These are phyloP conservation scores for Suhomyces yuchorum DNA, from an alignment of 1,139 yeast species.

Conservation along the genomic window DNA sequence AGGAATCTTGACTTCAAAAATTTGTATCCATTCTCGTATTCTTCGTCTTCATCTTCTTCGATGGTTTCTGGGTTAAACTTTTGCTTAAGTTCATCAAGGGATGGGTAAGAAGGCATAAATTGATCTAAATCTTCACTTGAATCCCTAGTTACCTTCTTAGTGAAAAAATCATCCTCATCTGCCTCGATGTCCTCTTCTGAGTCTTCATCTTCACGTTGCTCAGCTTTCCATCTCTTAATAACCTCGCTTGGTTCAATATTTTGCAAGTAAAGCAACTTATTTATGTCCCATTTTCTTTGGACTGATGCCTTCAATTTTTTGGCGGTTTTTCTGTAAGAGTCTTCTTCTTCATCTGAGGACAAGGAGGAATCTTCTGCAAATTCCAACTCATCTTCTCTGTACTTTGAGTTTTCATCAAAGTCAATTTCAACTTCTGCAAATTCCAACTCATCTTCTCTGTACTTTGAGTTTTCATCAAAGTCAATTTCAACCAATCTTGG, in stretches of 20 bases:
- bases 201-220: slow-evolving; percentile 50
- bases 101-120: slow-evolving; percentile 41
- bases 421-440: slow-evolving; percentile 59
- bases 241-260: slow-evolving; percentile 77
- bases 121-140: slow-evolving; percentile 36
- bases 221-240: slow-evolving; percentile 68
- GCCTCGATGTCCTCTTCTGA: slow-evolving; percentile 55
- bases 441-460: slow-evolving; percentile 52
- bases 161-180: slow-evolving; percentile 61
- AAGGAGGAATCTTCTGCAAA: slow-evolving; percentile 49
- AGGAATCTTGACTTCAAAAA: slow-evolving; percentile 61
- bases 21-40: slow-evolving; percentile 49
- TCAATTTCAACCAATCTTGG: slow-evolving; percentile 53
- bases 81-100: slow-evolving; percentile 50
- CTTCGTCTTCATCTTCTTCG: slow-evolving; percentile 42
- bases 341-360: slow-evolving; percentile 44
- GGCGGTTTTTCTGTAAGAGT: slow-evolving; percentile 47
- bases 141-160: slow-evolving; percentile 44
- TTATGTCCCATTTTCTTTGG: slow-evolving; percentile 71
- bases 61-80: slow-evolving; percentile 51
- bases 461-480: slow-evolving; percentile 37
- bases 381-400: slow-evolving; percentile 52
- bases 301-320: slow-evolving; percentile 43
- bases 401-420: slow-evolving; percentile 37
- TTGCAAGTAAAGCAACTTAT: slow-evolving; percentile 76